A percentile compares a stretch with the other conserved stretches of the same genome.
These are phyloP conservation scores for Solanum sparsipilum DNA, from an alignment of 257 asterid genomes.

Conservation along the genomic window DNA sequence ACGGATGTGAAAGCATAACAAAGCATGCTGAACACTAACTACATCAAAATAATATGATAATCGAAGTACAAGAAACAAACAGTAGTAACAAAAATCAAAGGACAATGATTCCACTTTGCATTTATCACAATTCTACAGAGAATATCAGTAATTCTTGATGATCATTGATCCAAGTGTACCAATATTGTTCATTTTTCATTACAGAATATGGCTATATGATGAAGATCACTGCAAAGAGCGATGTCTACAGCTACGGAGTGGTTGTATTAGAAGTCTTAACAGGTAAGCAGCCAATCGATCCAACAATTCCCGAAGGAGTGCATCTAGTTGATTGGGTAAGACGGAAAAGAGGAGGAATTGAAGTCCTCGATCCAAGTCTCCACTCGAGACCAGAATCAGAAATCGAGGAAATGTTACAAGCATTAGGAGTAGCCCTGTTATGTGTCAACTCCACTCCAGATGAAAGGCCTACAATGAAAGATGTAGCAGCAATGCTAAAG, in stretches of 20 bases:
- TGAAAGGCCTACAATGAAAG: slow-evolving; percentile 44
- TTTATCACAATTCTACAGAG: neutral
- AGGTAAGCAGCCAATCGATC: slow-evolving; percentile 41
- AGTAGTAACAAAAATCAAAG: neutral
- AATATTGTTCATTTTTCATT: neutral
- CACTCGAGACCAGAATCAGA: slow-evolving; percentile 23
- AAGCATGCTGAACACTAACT: no score
- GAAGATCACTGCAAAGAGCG: slow-evolving; percentile 39
- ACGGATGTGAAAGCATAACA: neutral
- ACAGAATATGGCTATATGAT: slow-evolving; percentile 36
- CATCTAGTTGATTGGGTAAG: slow-evolving; percentile 36
- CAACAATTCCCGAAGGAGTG: slow-evolving; percentile 35
- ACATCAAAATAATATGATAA: no score
- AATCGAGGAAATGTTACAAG: slow-evolving; percentile 31
- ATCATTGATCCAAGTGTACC: neutral
- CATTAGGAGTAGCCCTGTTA: slow-evolving; percentile 30
- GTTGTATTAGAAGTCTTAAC: slow-evolving; percentile 36
- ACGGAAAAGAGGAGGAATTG: slow-evolving; percentile 14
- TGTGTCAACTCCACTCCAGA: slow-evolving; percentile 32
- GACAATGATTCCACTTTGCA: neutral
- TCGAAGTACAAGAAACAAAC: neutral
- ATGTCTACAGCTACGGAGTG: slow-evolving; percentile 38
- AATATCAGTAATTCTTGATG: neutral
- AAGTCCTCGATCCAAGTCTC: slow-evolving; percentile 24
- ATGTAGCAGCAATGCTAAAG: slow-evolving; percentile 46